Base-by-base conservation (phyloP, 805 yeast genomes). In the Candida saitoana region DNA sequence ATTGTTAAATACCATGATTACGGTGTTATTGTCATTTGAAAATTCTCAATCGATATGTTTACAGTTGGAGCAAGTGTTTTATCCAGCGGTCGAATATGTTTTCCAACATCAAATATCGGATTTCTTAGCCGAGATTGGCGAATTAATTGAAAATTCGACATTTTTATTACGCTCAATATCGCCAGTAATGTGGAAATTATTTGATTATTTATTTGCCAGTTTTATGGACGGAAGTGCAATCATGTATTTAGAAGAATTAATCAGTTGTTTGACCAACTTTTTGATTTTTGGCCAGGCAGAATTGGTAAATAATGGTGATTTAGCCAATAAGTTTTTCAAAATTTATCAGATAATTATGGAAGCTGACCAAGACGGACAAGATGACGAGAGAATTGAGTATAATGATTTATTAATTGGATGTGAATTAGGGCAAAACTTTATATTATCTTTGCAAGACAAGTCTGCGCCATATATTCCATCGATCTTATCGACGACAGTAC, bases 1-100 rank as follows among this genome's bases (percentile, higher is more conserved):
- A 11, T 74, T 89, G 25, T 61, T 91, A 48, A 83, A 82, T 50
- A 90, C 96, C 2, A 76, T 90, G 65, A 78, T 84, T 24, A 87
- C 96, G 0, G 82, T 91, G 40, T 64, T 91, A 32, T 63, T 87
- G 38, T 82, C 96, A 3, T 80, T 90, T 65, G 96, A 93, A 60
- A 84, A 83, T 56, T 82, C 96, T 1, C 69, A 70, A 6, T 85
- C 80, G 33, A 73, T 84, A 38, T 82, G 87, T 12, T 63, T 61
- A 18, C 73, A 71, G 56, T 69, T 90, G 39, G 88, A 87, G 55
- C 80, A 76, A 41, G 77, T 80, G 4, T 76, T 86, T 38, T 64
- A 74, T 38, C 95, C 96, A 4, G 80, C 82, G 12, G 77, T 88
- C 35, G 75, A 75, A 45, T 78, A 74, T 49, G 84, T 90, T 4